Base-by-base conservation (phyloP, 768 basidiomycete species). In the Aureoboletus auriporus region DNA sequence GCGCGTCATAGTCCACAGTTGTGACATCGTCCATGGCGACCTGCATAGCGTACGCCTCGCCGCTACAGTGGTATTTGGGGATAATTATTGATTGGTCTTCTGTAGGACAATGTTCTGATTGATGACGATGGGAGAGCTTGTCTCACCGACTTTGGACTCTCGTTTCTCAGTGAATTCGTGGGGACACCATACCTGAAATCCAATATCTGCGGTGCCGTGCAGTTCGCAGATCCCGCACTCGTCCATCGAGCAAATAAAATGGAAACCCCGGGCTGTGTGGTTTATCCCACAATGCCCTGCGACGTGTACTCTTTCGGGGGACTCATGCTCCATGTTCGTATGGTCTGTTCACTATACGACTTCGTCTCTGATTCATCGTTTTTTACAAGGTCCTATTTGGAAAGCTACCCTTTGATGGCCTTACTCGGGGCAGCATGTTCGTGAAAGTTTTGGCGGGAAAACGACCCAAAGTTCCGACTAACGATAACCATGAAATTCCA, bases 91-190 rank as follows among this genome's bases (percentile, higher is more conserved):
- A 46, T 9, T 17, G 13, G 35, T 37, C 36, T 12, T 38, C 13
- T 9, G 17, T 27, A 64, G 65, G 63, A 44, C 13, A 79, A 79
- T 49, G 70, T 79, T 42, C 63, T 79, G 23, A 66, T 79, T 11
- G 68, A 69, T 8, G 65, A 62, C 6, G 30, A 63, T 4, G 66
- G 66, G 14, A 60, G 66, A 11, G 77, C 77, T 11, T 73, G 72
- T 41, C 62, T 79, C 6, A 69, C 75, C 2, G 77, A 79, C 54
- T 79, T 79, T 51, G 77, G 78, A 6, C 64, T 76, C 14, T 64
- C 62, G 2, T 23, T 64, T 14, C 41, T 50, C 46, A 45, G 14
- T 4, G 67, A 69, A 23, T 63, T 67, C 23, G 20, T 51, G 38
- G 65, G 56, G 11, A 63, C 65, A 27, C 44, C 63, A 9, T 64